Evolutionary conservation across 192 early-diverging fungal species (phyloP).

Genomic region (Backusella sp.): DNA sequence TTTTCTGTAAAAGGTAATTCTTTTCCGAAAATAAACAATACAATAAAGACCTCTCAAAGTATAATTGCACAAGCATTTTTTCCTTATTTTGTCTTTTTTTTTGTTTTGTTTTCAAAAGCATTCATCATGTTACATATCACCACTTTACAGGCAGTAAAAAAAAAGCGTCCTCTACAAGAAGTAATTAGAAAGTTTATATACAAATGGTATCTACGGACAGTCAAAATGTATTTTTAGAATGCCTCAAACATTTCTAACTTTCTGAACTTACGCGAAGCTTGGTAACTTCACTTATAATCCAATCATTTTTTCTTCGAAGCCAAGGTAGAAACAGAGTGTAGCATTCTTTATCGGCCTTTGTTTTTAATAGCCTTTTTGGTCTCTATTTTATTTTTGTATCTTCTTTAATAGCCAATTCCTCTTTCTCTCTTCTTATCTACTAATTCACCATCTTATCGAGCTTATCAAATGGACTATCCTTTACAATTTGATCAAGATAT

Average conservation of each 20-base stretch:
- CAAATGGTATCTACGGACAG: neutral
- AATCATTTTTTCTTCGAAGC: neutral
- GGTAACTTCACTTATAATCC: neutral
- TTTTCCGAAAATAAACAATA: neutral
- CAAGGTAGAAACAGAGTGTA: neutral
- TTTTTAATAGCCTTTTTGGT: neutral
- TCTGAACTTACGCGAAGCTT: neutral
- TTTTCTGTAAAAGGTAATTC: neutral
- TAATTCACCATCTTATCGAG: neutral
- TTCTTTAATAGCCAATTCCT: neutral
- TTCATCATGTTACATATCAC: neutral
- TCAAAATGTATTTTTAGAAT: constrained; percentile 1
- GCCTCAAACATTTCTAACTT: neutral
- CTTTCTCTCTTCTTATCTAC: neutral
- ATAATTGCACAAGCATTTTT: neutral
- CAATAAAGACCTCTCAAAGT: neutral
- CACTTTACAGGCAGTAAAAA: neutral
- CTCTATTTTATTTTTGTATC: neutral
- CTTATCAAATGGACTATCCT: neutral
- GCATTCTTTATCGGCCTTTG: neutral
- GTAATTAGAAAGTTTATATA: neutral
- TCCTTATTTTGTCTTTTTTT: neutral
- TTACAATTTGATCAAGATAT: neutral
- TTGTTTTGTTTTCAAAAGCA: neutral
- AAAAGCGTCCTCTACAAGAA: neutral